phyloP scores from a whole-genome alignment of 2,329 filamentous ascomycete species.

The Waltergamsia citrina region DNA sequence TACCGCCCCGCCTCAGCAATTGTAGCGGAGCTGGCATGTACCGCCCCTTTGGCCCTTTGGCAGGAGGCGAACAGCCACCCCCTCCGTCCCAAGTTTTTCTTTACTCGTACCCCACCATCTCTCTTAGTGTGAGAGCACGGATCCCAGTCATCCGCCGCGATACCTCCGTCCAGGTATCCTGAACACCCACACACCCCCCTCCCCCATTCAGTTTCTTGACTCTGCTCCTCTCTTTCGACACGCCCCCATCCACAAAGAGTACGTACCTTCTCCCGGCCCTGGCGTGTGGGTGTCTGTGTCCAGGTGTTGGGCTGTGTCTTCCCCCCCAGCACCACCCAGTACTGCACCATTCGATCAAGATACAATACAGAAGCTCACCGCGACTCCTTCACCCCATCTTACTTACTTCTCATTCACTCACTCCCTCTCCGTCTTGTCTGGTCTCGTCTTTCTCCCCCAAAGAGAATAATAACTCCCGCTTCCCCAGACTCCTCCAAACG shows the following conservation, averaged over 20 bases:
- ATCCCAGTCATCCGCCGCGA: constrained; percentile 6
- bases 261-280: constrained; percentile 1
- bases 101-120: constrained; percentile 1
- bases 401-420: not conserved
- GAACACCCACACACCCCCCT: not conserved
- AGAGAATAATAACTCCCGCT: constrained; percentile 4
- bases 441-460: not conserved
- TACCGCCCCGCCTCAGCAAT: not conserved
- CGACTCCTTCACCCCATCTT: constrained; percentile 1
- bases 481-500: constrained; percentile 3
- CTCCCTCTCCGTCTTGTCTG: not conserved
- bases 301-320: not conserved
- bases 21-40: not conserved
- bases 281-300: not conserved
- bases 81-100: not conserved
- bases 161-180: constrained; percentile 4
- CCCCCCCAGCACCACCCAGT: not conserved
- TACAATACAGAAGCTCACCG: constrained; percentile 1
- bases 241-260: constrained; percentile 2
- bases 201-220: not conserved
- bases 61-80: not conserved
- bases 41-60: not conserved
- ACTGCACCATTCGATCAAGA: too few relatives aligned
- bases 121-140: constrained; percentile 5
- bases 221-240: not conserved